Base-by-base conservation (phyloP, 176 grass and related monocot genomes). In the Panicum miliaceum region DNA sequence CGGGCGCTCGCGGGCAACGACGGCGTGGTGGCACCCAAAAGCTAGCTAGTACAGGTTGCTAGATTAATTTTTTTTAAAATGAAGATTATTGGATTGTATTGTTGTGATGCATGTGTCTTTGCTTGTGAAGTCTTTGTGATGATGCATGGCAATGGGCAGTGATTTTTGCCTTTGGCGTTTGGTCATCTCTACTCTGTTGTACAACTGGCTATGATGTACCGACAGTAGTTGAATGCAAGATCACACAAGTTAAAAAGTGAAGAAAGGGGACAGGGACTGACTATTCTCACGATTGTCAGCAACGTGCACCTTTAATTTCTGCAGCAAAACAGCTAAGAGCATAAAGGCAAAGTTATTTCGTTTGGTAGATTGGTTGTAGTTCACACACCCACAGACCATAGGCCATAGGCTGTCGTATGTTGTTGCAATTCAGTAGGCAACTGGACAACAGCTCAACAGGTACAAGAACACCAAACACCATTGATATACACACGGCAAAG, bases 1-100 rank as follows among this genome's bases (percentile, higher is more conserved):
- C 19, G 82, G 45, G 90, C 92, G 23, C 92, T 94, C 2, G 86
- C 90, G 3, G 88, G 94, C 8, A 94, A 92, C 82, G 92, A 97
- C 68, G 94, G 92, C 16, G 35, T 84, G 54, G 84, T 89, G 13
- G 45, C 53, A 1, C 38, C 38, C 51, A 92, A 22, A 56, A 56
- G 6, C 53, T 56, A 56, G 20, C 7, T 6, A 53, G 12, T 14
- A 32, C 1, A 1, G 29, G 29, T 2, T 32, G 29, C 29, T 46
- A 12, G 11, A 10, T 45, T 45, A 45, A 18, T 3, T 1, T 7
- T 56, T 2, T 3, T 3, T 0, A 53, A 53, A 1, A n/a, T 18
- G 53, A 22, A 56, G 19, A 56, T 20, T 56, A 56, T 20, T 56
- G 19, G 53, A 56, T 56, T 56, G 7, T 20, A 22, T 60, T 65